A percentile compares a stretch with the other conserved stretches of the same genome.
Conservation (phyloP, 768 basidiomycete genomes). For the Podaxis mareebaensis region DNA sequence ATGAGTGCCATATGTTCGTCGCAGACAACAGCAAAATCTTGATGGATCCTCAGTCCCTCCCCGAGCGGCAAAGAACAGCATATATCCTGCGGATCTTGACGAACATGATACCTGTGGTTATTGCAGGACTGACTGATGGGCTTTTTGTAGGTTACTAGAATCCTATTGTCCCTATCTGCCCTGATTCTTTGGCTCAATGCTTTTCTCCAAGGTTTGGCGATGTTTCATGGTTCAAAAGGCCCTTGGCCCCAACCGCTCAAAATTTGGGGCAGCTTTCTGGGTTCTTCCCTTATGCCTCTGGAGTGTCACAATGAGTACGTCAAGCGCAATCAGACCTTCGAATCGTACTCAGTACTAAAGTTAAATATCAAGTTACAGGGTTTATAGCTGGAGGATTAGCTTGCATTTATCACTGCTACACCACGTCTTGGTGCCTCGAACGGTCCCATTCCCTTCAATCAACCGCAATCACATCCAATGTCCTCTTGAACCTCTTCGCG, state of each 20-base stretch:
- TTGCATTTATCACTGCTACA: not conserved
- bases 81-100: no score
- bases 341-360: not conserved
- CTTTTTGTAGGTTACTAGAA: not conserved
- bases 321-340: not conserved
- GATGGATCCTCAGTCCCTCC: no score
- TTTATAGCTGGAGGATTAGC: not conserved
- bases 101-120: not conserved
- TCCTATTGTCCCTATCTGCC: not conserved
- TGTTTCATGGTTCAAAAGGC: slow-evolving; percentile 2
- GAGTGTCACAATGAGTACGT: not conserved
- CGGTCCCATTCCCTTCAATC: not conserved
- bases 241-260: not conserved
- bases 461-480: not conserved
- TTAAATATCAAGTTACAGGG: not conserved
- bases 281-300: not conserved
- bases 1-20: no score
- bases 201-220: slow-evolving; percentile 2
- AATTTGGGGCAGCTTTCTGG: not conserved
- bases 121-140: not conserved
- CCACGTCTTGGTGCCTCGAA: not conserved
- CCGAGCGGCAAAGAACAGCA: no score
- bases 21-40: no score
- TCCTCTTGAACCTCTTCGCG: not conserved
- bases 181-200: not conserved